A percentile compares a stretch with the other conserved stretches of the same genome.
Evolutionary conservation across 2,329 filamentous ascomycete genomes (phyloP).

Genomic region (Uncinocarpus reesii): DNA sequence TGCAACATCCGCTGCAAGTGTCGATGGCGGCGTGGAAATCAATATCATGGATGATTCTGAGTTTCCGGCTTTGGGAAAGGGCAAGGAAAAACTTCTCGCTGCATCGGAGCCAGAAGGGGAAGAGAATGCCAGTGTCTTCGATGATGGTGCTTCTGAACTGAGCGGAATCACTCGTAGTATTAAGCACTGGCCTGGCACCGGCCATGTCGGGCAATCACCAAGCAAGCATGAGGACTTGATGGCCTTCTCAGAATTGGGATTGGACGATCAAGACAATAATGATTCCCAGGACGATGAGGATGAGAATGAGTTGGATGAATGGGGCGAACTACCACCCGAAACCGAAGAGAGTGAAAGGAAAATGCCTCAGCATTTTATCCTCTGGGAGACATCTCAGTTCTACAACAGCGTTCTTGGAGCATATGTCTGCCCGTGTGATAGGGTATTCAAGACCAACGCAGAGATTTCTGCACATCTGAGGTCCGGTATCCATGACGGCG

Average conservation of each 20-base stretch:
- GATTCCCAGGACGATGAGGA: neutral
- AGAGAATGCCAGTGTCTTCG: neutral
- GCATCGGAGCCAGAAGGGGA: neutral
- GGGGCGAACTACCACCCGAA: conserved; percentile 1
- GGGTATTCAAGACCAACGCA: conserved; percentile 19
- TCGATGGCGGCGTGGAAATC: conserved; percentile 22
- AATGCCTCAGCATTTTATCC: conserved; percentile 3
- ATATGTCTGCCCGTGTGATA: conserved; percentile 31
- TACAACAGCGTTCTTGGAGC: conserved; percentile 23
- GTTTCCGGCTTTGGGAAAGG: neutral
- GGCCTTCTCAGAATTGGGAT: conserved; percentile 16
- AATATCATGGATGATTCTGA: conserved; percentile 15
- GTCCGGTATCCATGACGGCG: conserved; percentile 20
- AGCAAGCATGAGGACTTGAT: conserved; percentile 18
- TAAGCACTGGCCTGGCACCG: conserved; percentile 24
- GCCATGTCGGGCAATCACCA: conserved; percentile 1
- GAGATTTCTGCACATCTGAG: conserved; percentile 29
- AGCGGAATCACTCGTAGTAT: conserved; percentile 2
- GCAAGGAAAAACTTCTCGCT: neutral
- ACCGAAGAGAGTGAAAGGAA: neutral
- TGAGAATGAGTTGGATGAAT: neutral
- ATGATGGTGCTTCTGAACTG: neutral
- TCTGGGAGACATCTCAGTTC: conserved; percentile 26
- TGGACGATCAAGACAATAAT: neutral
- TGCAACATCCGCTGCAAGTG: conserved; percentile 15